phyloP scores from a whole-genome alignment of 164 flowering plant genomes.

The Umbilicus rupestris region DNA sequence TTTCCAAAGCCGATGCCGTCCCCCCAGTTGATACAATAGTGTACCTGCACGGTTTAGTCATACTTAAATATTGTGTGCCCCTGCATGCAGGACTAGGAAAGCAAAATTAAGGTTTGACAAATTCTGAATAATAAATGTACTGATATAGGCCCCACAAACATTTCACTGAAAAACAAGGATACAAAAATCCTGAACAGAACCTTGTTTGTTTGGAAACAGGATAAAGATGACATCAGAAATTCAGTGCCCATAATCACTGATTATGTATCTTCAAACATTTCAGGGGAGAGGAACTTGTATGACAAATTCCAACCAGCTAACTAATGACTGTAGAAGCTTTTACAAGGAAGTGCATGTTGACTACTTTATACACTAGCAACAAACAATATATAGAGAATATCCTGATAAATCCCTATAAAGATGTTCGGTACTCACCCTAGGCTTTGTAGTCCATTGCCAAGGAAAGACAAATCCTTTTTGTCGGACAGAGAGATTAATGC shows the following conservation, averaged over 20 bases:
- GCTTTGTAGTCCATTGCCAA: slow-evolving; percentile 64
- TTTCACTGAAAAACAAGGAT: no score
- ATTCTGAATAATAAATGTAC: background rate
- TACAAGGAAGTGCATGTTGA: background rate
- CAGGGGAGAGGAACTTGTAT: background rate
- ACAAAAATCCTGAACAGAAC: no score
- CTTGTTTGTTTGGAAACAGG: no score
- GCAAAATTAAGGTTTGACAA: background rate
- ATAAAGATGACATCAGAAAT: no score
- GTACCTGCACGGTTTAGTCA: slow-evolving; percentile 32
- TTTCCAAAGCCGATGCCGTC: slow-evolving; percentile 76
- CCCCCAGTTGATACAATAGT: slow-evolving; percentile 98
- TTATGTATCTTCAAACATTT: no score
- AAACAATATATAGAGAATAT: background rate
- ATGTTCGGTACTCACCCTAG: slow-evolving; percentile 48
- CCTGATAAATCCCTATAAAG: background rate
- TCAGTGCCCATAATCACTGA: no score
- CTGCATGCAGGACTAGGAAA: no score
- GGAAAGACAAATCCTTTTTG: slow-evolving; percentile 61
- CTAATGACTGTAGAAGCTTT: no score
- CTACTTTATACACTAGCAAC: background rate
- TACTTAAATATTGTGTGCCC: no score
- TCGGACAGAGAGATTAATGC: slow-evolving; percentile 88
- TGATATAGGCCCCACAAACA: no score
- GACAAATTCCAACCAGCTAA: no score